Evolutionary conservation across 345 rosid species (phyloP).

Genomic region (Citrus reticulata): DNA sequence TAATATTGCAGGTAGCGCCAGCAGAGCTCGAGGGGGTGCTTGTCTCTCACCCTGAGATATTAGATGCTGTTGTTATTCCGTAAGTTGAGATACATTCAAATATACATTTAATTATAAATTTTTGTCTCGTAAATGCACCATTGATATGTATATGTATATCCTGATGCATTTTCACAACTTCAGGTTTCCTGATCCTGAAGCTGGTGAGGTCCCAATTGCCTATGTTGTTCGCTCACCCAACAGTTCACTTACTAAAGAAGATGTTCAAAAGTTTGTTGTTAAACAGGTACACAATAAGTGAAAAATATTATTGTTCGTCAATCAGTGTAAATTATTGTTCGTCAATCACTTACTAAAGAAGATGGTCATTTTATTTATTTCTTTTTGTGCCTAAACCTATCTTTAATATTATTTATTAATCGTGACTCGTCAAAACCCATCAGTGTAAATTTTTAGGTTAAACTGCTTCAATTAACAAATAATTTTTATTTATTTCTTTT

Average conservation of each 20-base stretch:
- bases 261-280: slow-evolving; percentile 45
- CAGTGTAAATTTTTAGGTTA: too few species aligned
- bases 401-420: too few species aligned
- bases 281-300: too few species aligned
- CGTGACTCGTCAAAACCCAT: too few species aligned
- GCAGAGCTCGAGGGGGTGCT: slow-evolving; percentile 96
- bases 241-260: slow-evolving; percentile 60
- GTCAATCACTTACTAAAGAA: too few species aligned
- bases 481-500: too few species aligned
- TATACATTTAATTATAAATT: too few species aligned
- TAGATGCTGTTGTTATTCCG: slow-evolving; percentile 72
- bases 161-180: neutral
- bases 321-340: too few species aligned
- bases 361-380: too few species aligned
- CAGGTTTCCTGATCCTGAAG: slow-evolving; percentile 86
- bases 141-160: neutral
- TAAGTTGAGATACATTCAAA: neutral
- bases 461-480: too few species aligned
- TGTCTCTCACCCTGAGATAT: slow-evolving; percentile 74
- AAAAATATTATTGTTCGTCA: too few species aligned
- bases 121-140: neutral
- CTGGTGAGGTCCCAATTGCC: slow-evolving; percentile 88
- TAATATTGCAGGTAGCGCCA: slow-evolving; percentile 66
- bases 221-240: slow-evolving; percentile 63
- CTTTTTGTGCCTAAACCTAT: too few species aligned